phyloP scores from a whole-genome alignment of 1,284 basidiomycete genomes.

The Cutaneotrichosporon curvatum region DNA sequence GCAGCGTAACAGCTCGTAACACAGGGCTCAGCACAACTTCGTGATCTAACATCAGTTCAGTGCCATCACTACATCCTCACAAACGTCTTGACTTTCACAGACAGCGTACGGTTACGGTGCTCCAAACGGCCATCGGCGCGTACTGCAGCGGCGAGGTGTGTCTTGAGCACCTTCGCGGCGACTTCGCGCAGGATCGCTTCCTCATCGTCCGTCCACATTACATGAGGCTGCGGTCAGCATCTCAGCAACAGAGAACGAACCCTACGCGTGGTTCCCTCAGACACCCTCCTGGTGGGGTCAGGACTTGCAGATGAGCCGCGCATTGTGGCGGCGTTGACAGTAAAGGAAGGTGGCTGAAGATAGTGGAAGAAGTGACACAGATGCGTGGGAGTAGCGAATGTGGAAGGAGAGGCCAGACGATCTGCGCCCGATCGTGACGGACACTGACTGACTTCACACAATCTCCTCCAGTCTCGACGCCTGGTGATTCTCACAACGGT shows the following conservation, averaged over 20 bases:
- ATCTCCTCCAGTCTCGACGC: too few relatives aligned
- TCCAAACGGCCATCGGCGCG: constrained; percentile 25
- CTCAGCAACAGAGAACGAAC: background rate
- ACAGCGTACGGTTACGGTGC: constrained; percentile 16
- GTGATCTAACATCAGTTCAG: constrained; percentile 4
- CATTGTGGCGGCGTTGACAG: background rate
- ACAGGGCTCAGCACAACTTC: background rate
- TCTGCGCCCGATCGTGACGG: too few relatives aligned
- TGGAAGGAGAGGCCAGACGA: too few relatives aligned
- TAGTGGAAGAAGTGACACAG: background rate
- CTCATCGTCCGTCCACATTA: constrained; percentile 22
- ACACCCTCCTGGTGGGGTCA: background rate
- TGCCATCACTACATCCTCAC: constrained; percentile 14
- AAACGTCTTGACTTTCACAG: constrained; percentile 21
- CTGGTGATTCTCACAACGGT: too few relatives aligned
- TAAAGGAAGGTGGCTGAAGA: background rate
- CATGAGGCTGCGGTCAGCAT: constrained; percentile 1
- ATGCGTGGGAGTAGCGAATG: too few relatives aligned
- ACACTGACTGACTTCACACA: too few relatives aligned
- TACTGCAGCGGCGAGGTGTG: constrained; percentile 13
- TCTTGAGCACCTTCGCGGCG: constrained; percentile 8
- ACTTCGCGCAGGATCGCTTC: constrained; percentile 21
- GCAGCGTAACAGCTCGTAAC: background rate
- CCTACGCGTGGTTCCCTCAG: background rate
- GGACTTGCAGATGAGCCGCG: background rate